A percentile compares a stretch with the other conserved stretches of the same genome.
phyloP scores from a whole-genome alignment of 2,329 filamentous ascomycete species.

The Fusarium camptoceras region DNA sequence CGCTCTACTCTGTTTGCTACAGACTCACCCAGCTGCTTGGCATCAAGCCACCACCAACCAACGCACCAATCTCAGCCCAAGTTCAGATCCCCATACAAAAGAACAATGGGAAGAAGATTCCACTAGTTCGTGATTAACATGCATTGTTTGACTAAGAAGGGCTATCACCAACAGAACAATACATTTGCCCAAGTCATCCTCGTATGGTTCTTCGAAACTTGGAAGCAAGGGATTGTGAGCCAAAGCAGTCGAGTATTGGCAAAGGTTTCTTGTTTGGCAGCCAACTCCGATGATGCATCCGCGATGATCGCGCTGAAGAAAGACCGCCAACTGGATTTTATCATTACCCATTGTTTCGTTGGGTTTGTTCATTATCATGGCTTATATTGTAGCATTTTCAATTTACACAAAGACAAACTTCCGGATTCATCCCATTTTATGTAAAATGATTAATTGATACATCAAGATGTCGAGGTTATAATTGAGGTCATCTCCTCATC shows the following conservation, averaged over 20 bases:
- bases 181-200: not conserved
- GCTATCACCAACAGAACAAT: not conserved
- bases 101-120: not conserved
- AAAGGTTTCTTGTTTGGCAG: not conserved
- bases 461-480: not conserved
- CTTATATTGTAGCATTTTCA: not conserved
- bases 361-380: not conserved
- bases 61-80: not conserved
- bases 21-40: not conserved
- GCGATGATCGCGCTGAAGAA: not conserved
- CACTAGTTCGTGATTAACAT: not conserved
- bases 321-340: not conserved
- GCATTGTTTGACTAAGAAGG: not conserved
- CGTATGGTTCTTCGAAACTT: not conserved
- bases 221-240: not conserved
- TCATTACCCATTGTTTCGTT: not conserved
- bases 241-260: not conserved
- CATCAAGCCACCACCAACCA: not conserved
- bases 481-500: not conserved
- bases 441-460: not conserved
- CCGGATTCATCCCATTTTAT: not conserved
- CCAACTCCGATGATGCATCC: not conserved
- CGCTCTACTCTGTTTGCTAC: not conserved
- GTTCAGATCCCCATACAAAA: not conserved
- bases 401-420: not conserved